Evolutionary conservation across 768 basidiomycete species (phyloP).

Genomic region (Lactarius psammicola): DNA sequence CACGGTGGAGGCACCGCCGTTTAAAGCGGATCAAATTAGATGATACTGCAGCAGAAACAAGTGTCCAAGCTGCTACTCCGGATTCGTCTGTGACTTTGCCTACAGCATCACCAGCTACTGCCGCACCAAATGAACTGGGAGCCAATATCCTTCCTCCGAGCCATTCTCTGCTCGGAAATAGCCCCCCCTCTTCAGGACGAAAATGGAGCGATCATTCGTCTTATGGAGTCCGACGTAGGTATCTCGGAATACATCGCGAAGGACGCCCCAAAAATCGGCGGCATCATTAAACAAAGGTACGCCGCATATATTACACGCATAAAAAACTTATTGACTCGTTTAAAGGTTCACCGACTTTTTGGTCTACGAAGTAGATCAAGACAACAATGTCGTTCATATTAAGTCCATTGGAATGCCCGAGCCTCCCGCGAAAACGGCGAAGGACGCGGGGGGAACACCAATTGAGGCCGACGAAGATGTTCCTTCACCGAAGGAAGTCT

Average conservation of each 20-base stretch:
- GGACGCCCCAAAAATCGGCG: constrained; percentile 70
- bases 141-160: constrained; percentile 61
- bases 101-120: constrained; percentile 16
- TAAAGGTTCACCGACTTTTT: constrained; percentile 94
- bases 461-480: constrained; percentile 24
- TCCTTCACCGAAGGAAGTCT: constrained; percentile 18
- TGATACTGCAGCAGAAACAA: constrained; percentile 18
- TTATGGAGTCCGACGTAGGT: constrained; percentile 79
- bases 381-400: constrained; percentile 76
- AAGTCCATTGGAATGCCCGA: constrained; percentile 75
- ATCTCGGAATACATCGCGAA: constrained; percentile 83
- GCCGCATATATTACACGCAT: constrained; percentile 28
- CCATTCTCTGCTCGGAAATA: constrained; percentile 63
- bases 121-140: constrained; percentile 8
- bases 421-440: constrained; percentile 46
- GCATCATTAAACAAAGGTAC: constrained; percentile 96
- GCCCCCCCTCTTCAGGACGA: constrained; percentile 49
- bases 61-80: constrained; percentile 17
- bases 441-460: constrained; percentile 33
- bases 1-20: constrained; percentile 31
- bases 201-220: constrained; percentile 54
- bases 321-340: constrained; percentile 17
- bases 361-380: constrained; percentile 86
- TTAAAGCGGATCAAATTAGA: constrained; percentile 43
- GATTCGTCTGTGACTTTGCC: constrained; percentile 33